Base-by-base conservation (phyloP, 257 asterid species). In the Solanum corneliomulleri region DNA sequence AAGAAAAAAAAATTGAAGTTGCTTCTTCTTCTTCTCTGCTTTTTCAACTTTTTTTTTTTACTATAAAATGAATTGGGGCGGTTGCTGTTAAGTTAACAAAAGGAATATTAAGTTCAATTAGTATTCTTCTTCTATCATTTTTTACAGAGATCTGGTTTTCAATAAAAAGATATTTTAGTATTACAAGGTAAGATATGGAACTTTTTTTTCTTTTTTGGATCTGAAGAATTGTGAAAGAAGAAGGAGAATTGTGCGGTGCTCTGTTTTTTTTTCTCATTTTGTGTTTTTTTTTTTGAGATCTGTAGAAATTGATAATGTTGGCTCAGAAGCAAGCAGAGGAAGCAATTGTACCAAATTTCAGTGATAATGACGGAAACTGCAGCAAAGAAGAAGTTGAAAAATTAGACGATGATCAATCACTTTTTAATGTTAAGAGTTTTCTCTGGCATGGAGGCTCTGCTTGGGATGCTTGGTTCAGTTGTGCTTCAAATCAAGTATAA, bases 391-490 rank as follows among this genome's bases (percentile, higher is more conserved):
- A 80, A 25, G 94, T 85, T 37, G 92, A 85, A 45, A 75, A 29
- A 37, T 92, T 41, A 84, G 96, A 35, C 74, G 97, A 92, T 27
- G 96, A 94, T n/a, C 93, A 90, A 27, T 86, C 98, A 21, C 39
- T 92, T 87, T 90, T 94, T 86, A 93, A 91, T 88, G 90, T 95
- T 21, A 95, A 92, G 84, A 97, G 75, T 91, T 31, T 92, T 75
- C 96, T 97, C 68, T 97, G 99, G 99, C 99, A 97, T 87, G 99
- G 99, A 31, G 99, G 99, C 90, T 97, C 99, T 39, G 94, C 94
- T 88, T 97, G 95, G 95, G 99, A 97, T 85, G 99, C 99, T 84
- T 97, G 98, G 99, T 97, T 97, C 90, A 97, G 99, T 68, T 97
- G 98, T 66, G 93, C 99, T 84, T 97, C 99, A 35, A 97, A 97